Conservation (phyloP, 73 alveolate genomes). For the Paramecium caudatum region DNA sequence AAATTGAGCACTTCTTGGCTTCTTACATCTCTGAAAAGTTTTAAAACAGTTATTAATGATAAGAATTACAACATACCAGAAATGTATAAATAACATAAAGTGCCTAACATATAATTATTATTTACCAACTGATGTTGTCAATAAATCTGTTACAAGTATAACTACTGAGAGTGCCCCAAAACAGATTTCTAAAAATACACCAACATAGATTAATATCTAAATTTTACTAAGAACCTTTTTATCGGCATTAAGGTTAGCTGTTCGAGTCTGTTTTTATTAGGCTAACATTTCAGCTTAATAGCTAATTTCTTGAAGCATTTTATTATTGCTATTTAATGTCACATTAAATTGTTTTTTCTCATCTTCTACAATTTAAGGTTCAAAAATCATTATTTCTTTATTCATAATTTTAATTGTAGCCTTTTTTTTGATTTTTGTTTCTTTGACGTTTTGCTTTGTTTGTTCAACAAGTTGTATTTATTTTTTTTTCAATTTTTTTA, state of each 20-base stretch:
- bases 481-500: not conserved
- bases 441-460: not conserved
- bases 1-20: constrained; percentile 42
- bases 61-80: constrained; percentile 56
- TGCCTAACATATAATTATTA: constrained; percentile 2
- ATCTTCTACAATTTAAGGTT: constrained; percentile 11
- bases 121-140: not conserved
- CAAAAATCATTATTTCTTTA: not conserved
- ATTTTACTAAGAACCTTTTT: constrained; percentile 26
- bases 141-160: constrained; percentile 4
- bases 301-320: not conserved
- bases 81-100: constrained; percentile 35
- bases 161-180: constrained; percentile 22
- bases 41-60: constrained; percentile 24
- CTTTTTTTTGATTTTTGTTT: not conserved
- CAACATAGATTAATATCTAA: constrained; percentile 19
- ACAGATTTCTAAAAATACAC: constrained; percentile 49
- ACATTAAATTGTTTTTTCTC: too few species aligned
- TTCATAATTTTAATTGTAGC: not conserved
- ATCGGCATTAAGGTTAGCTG: not conserved
- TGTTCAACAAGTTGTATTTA: not conserved
- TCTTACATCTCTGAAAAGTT: constrained; percentile 48
- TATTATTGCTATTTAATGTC: not conserved
- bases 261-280: not conserved
- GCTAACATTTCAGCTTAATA: constrained; percentile 52